Evolutionary conservation across 345 rosid genomes (phyloP), one percentile per base, ranked within the genome.

Genomic region (Citrus medica): DNA sequence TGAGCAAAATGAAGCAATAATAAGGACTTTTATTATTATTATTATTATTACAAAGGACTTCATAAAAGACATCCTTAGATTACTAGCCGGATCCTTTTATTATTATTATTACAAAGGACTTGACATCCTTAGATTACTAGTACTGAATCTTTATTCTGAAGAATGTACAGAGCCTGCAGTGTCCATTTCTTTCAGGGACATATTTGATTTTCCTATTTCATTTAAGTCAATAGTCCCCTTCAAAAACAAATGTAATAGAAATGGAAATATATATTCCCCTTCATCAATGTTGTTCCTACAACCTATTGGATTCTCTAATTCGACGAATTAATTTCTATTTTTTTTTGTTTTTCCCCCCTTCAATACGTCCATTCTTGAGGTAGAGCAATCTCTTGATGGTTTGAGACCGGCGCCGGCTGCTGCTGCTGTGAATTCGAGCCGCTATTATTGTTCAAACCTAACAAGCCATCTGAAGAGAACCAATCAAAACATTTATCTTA

Each of bases 351-450:
- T 53, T 2, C 32, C n/a, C 7, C n/a, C 28, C 16, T 28, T 76
- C 81, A 94, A 69, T 93, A 94, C 10, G 94, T 88, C 97, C 98
- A 92, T 78, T 94, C 98, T 7, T 88, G 92, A 48, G 97, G 98
- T 51, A 94, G 84, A 77, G 74, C 82, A 16, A 85, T 74, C 35
- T 89, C 97, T 80, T 82, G 84, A 60, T 86, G 82, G 40, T 85
- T 86, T 71, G 71, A 69, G 32, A 78, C 83, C 75, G 91, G 87
- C 79, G 51, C 87, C 74, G 82, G n/a, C 84, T 22, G 72, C 66
- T 83, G 84, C 62, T 82, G 85, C 80, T 82, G 81, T 75, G 85
- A 71, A 78, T 79, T 67, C 75, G 81, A 79, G 75, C 51, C 61
- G 58, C 58, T 17, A 53, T 53, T 5, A 60, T 63, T 71, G 65